Percentiles rank a stretch among this genome's conserved stretches.
Evolutionary conservation across 345 rosid genomes (phyloP).

Genomic region (Raphanus sativus): DNA sequence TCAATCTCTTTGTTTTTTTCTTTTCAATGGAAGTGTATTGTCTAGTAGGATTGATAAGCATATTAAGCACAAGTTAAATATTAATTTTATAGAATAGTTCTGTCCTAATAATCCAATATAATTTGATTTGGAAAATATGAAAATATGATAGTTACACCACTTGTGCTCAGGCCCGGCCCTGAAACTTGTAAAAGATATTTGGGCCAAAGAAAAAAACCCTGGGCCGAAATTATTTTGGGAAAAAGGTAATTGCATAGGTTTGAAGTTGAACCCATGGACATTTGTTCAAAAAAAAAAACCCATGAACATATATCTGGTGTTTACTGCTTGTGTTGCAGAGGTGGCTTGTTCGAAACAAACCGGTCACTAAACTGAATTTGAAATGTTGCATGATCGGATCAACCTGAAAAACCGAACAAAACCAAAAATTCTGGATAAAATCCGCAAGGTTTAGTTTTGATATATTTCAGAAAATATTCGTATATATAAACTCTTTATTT

Average conservation of each 20-base stretch:
- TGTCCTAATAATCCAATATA: neutral
- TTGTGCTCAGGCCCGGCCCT: neutral
- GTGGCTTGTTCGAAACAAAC: neutral
- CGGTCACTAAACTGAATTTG: neutral
- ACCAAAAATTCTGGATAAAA: neutral
- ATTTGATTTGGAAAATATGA: neutral
- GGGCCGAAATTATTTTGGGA: too few relatives aligned
- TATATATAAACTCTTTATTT: neutral
- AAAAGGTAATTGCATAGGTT: too few relatives aligned
- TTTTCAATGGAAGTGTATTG: neutral
- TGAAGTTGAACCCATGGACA: too few relatives aligned
- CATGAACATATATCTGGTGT: too few relatives aligned
- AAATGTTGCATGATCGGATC: neutral
- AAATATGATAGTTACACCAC: neutral
- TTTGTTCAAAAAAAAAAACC: too few relatives aligned
- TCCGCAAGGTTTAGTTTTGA: neutral
- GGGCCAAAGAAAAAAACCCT: too few relatives aligned
- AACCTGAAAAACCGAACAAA: neutral
- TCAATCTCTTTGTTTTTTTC: constrained; percentile 1
- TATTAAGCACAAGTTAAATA: neutral
- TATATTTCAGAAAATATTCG: neutral
- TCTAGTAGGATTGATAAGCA: neutral
- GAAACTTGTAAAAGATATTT: too few relatives aligned
- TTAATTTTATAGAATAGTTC: neutral
- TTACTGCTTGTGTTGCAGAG: neutral